Base-by-base conservation (phyloP, 768 basidiomycete species). In the Pleurotus cornucopiae region DNA sequence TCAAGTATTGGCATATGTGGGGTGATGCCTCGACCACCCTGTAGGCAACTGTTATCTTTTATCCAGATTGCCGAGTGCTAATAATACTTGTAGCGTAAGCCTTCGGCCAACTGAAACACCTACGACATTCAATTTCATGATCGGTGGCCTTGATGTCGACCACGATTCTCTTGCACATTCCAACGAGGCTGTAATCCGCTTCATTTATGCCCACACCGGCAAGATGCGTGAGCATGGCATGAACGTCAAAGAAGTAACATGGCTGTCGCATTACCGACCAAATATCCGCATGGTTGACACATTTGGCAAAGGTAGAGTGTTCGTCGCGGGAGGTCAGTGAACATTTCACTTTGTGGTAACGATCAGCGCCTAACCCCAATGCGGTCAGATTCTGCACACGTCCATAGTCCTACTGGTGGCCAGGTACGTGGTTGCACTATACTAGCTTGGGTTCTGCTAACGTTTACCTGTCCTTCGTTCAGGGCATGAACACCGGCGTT, bases 401-500 rank as follows among this genome's bases (percentile, higher is more conserved):
- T 71, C 20, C 71, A 72, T 44, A 70, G 69, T 47, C 69, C 64
- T 2, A 64, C 67, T 3, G 71, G 71, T 11, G 43, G 30, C 16
- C 30, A 47, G 26, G 41, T 48, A 14, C 25, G 18, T 34, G 30
- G 30, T 34, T 34, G 30, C 30, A 9, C 30, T 34, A 34, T 34
- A 34, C 30, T 11, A 34, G 30, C 30, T 34, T 34, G 7, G 30
- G 30, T 11, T 34, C 6, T 18, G 45, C 11, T 54, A 21, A 23
- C 11, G 43, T 14, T 25, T 23, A 14, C 49, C n/a, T 46, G 13
- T 16, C 18, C n/a, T 39, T 40, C 18, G 43, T 16, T 55, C 47
- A 70, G 66, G 70, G 71, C 0, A 57, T 71, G 56, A 71, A 71
- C 46, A 66, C 69, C 6, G 62, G 67, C n/a, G 64, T 73, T 37